phyloP scores from a whole-genome alignment of 306 rosid species.

The Carpinus viminea region DNA sequence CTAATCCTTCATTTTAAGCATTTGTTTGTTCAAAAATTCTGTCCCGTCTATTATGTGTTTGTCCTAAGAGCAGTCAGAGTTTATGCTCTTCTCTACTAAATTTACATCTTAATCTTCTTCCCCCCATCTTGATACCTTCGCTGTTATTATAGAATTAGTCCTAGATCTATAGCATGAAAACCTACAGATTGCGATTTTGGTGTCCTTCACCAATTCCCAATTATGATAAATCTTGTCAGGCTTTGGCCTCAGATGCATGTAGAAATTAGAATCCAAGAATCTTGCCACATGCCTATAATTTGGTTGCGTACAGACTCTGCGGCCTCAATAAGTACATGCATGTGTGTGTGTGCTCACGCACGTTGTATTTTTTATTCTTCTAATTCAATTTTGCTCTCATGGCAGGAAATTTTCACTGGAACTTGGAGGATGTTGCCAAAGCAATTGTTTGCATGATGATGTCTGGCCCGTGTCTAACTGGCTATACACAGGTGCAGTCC shows the following conservation, averaged over 20 bases:
- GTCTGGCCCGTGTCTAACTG: constrained; percentile 96
- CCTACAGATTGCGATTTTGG: background rate
- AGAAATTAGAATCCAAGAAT: background rate
- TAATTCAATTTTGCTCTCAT: constrained; percentile 18
- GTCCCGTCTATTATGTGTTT: background rate
- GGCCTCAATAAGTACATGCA: background rate
- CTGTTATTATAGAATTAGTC: background rate
- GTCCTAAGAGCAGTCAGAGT: background rate
- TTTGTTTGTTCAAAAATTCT: background rate
- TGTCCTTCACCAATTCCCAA: background rate
- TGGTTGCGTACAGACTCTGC: background rate
- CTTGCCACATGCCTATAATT: background rate
- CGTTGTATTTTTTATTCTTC: background rate
- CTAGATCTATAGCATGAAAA: background rate
- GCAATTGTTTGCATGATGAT: constrained; percentile 85
- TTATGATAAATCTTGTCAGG: background rate
- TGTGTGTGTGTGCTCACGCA: background rate
- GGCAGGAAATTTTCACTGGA: constrained; percentile 95
- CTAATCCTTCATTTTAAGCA: background rate
- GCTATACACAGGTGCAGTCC: constrained; percentile 79
- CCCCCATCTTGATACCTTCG: background rate
- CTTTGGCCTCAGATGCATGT: background rate
- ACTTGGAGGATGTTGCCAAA: constrained; percentile 80
- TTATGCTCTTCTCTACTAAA: background rate
- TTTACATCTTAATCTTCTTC: background rate